Conservation (phyloP, 306 rosid species). For the Dicorynia guianensis region DNA sequence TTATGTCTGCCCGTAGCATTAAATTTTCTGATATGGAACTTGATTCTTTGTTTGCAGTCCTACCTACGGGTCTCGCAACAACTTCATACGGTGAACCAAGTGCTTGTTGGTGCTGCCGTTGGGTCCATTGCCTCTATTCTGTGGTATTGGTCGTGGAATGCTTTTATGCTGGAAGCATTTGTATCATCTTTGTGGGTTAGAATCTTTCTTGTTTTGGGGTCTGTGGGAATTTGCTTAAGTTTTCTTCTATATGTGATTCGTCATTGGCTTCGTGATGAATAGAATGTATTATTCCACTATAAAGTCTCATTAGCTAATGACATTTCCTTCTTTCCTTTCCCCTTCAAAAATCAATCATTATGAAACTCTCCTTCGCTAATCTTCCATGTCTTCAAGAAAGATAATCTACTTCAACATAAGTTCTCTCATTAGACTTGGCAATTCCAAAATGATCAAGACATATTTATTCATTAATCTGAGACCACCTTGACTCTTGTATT, state of each 20-base stretch:
- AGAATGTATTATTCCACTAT: background rate
- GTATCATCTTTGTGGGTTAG: constrained; percentile 52
- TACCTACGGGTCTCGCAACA: constrained; percentile 72
- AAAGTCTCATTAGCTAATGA: background rate
- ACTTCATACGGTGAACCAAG: constrained; percentile 67
- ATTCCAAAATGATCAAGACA: no score
- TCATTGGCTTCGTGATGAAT: constrained; percentile 53
- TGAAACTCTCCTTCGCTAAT: no score
- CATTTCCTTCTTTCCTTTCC: background rate
- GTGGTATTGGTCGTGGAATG: constrained; percentile 70
- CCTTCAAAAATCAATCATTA: background rate
- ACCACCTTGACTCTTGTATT: no score
- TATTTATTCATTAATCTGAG: no score
- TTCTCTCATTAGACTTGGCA: no score
- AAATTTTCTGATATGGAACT: background rate
- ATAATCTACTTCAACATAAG: no score
- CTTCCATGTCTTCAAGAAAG: no score
- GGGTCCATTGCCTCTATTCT: constrained; percentile 53
- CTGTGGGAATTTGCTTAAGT: constrained; percentile 52
- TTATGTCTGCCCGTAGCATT: no score
- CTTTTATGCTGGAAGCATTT: constrained; percentile 52
- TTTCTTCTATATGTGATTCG: constrained; percentile 43
- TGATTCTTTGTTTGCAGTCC: constrained; percentile 56
- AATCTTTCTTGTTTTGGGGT: constrained; percentile 45
- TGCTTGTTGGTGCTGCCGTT: constrained; percentile 62